A percentile compares a stretch with the other conserved stretches of the same genome.
phyloP scores from a whole-genome alignment of 768 basidiomycete species.

The Russula dissimulans region DNA sequence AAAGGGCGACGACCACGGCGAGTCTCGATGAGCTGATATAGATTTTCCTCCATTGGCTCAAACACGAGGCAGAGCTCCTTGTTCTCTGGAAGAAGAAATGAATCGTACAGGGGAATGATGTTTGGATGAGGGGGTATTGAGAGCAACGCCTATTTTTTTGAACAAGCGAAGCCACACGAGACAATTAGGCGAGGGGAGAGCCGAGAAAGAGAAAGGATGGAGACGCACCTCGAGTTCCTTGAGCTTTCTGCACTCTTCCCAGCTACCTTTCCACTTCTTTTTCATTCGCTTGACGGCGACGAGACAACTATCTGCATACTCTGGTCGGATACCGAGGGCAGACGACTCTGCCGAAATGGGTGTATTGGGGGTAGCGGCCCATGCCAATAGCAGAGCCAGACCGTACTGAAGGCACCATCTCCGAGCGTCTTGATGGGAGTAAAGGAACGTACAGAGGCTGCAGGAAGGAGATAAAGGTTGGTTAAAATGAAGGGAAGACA shows the following conservation, averaged over 20 bases:
- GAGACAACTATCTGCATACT: conserved; percentile 89
- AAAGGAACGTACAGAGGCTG: conserved; percentile 85
- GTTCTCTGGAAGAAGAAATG: conserved; percentile 88
- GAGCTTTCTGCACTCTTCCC: conserved; percentile 92
- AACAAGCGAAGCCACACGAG: conserved; percentile 1
- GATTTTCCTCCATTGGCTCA: conserved; percentile 99
- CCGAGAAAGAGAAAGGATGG: conserved; percentile 5
- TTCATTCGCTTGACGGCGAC: conserved; percentile 99
- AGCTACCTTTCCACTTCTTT: conserved; percentile 94
- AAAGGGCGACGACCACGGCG: conserved; percentile 86
- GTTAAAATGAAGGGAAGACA: background rate
- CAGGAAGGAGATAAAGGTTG: background rate
- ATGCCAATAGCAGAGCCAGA: conserved; percentile 99
- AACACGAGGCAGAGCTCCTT: conserved; percentile 99
- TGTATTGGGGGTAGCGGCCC: conserved; percentile 85
- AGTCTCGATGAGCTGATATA: conserved; percentile 97
- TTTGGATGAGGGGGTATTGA: conserved; percentile 92
- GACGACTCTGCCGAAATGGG: conserved; percentile 93
- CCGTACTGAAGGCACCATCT: conserved; percentile 97
- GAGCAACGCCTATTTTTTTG: conserved; percentile 65
- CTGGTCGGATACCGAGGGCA: conserved; percentile 82
- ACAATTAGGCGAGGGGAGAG: conserved; percentile 16
- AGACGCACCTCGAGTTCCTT: conserved; percentile 89
- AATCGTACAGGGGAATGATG: conserved; percentile 98
- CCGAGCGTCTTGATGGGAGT: conserved; percentile 95